Evolutionary conservation across 495 filamentous ascomycete species (phyloP), one percentile per base, ranked within the genome.

Genomic region (Achaetomiella virescens): DNA sequence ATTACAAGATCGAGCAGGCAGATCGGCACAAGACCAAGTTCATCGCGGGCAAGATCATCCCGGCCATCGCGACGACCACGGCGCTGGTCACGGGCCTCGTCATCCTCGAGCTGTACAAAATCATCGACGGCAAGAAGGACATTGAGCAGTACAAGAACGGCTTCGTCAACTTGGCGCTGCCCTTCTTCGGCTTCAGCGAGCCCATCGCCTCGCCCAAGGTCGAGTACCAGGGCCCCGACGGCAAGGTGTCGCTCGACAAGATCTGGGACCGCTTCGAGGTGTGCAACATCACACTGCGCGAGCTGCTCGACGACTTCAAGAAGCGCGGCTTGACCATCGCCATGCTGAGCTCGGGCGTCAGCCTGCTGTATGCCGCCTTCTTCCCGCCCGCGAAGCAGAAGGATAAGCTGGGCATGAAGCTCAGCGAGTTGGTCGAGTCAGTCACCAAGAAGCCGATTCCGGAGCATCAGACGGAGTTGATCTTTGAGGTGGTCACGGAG

Each of bases 71-170:
- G 52, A 98, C 93, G 14, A 96, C 95, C 12, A 99, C 95, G 18
- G 91, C 95, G 11, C 77, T 99, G 21, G 91, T 97, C 37, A 97
- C 95, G 2, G 95, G 95, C 50, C 78, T 99, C 31, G 91, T 97
- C 42, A 78, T 91, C 47, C 75, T 97, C 36, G 95, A 99, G 76
- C 76, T 97, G 27, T 96, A 88, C 84, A 99, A 99, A 83, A 81
- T 99, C 61, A 77, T 97, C 38, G 95, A 97, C 69, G 93, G 91
- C 62, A 96, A 99, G 76, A 80, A 75, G 15, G 88, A 97, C 60
- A 87, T 97, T 61, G 92, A 96, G 71, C 88, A 97, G 63, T 99
- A 92, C 81, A 97, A 97, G 81, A 99, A 99, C 71, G 95, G 95
- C 22, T 99, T 99, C 68, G 75, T 97, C 69, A 99, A 99, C 75